Conservation (phyloP, 202 grass and related monocot species). For the Miscanthus sacchariflorus region DNA sequence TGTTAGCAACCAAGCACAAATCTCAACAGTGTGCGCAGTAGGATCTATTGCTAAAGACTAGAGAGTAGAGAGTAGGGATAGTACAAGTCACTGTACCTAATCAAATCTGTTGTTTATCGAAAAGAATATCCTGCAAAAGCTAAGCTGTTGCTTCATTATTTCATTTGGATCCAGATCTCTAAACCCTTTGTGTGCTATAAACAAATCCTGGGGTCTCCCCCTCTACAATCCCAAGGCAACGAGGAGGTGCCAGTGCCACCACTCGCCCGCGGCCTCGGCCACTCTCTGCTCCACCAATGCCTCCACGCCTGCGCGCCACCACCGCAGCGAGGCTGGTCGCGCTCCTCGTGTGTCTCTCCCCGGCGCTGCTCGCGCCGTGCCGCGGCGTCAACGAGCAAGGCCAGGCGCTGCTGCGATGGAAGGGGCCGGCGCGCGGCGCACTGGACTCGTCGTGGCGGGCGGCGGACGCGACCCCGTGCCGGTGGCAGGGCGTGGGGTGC, state of each 20-base stretch:
- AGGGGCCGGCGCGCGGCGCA: constrained; percentile 40
- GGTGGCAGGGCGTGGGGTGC: constrained; percentile 78
- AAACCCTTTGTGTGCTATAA: constrained; percentile 72
- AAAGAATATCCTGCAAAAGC: constrained; percentile 61
- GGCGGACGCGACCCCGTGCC: constrained; percentile 70
- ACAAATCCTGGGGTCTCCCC: constrained; percentile 87
- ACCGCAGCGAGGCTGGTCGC: constrained; percentile 42
- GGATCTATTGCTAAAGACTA: background rate
- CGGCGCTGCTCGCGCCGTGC: constrained; percentile 50
- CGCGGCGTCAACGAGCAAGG: constrained; percentile 65
- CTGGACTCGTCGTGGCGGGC: constrained; percentile 73
- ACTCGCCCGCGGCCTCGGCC: background rate
- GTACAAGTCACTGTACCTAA: constrained; percentile 28
- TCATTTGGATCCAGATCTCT: constrained; percentile 91
- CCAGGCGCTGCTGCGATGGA: constrained; percentile 84
- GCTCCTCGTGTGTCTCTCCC: constrained; percentile 42
- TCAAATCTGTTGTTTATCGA: constrained; percentile 59
- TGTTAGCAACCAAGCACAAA: background rate
- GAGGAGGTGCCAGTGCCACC: constrained; percentile 41
- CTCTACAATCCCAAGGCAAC: constrained; percentile 82
- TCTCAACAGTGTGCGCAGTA: background rate
- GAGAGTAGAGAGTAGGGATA: background rate
- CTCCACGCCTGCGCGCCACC: constrained; percentile 46
- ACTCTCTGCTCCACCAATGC: constrained; percentile 49
- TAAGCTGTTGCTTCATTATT: constrained; percentile 40